Conservation (phyloP, 208 protist genomes). For the Crithidia expoeki region DNA sequence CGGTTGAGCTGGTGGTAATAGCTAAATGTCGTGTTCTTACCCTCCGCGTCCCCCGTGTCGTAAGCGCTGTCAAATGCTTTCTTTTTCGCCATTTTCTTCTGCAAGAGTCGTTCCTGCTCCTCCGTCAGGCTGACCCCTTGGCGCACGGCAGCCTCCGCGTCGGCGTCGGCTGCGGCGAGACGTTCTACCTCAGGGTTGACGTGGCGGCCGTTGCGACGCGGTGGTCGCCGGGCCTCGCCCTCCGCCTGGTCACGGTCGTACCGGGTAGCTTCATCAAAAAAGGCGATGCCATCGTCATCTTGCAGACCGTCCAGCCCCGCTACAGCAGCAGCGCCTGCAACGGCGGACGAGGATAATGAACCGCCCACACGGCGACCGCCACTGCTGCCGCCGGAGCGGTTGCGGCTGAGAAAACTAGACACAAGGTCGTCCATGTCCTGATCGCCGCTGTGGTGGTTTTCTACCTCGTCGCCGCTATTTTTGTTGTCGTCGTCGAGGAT, state of each 20-base stretch:
- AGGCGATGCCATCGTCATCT: conserved; percentile 55
- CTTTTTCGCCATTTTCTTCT: conserved; percentile 94
- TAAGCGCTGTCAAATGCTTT: conserved; percentile 86
- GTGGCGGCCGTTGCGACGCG: conserved; percentile 8
- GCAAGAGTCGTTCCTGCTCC: conserved; percentile 78
- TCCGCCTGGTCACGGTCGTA: conserved; percentile 32
- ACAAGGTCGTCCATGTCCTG: conserved; percentile 56
- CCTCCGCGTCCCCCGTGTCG: conserved; percentile 52
- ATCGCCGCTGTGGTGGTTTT: conserved; percentile 21
- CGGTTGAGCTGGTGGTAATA: conserved; percentile 82
- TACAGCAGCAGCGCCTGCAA: not conserved
- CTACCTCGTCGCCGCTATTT: conserved; percentile 22
- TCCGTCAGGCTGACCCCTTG: conserved; percentile 57
- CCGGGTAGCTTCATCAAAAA: conserved; percentile 44
- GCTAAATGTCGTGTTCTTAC: conserved; percentile 78
- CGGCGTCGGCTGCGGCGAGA: conserved; percentile 41
- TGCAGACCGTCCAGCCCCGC: conserved; percentile 22
- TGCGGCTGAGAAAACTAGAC: conserved; percentile 43
- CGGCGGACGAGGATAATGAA: not conserved
- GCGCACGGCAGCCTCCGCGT: conserved; percentile 46
- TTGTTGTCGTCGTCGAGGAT: conserved; percentile 65
- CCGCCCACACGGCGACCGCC: not conserved
- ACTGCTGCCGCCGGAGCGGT: not conserved
- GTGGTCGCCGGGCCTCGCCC: conserved; percentile 12
- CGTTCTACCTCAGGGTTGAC: conserved; percentile 33